Conservation (phyloP, 768 basidiomycete species). For the Candolleomyces aberdarensis region DNA sequence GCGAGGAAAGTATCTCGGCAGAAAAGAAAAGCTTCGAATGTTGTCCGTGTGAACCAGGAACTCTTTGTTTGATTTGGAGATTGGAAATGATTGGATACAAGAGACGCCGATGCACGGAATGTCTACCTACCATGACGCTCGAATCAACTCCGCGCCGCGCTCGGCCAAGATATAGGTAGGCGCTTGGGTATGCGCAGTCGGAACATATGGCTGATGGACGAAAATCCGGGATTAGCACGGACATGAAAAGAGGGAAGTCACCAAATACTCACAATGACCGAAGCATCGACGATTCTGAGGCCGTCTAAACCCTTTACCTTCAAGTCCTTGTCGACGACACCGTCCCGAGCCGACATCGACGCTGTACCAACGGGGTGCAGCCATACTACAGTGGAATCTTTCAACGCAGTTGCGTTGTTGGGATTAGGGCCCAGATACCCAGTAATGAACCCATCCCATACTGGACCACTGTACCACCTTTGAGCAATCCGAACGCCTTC, state of each 20-base stretch:
- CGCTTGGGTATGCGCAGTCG: neutral
- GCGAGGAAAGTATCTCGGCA: neutral
- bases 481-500: slow-evolving; percentile 10
- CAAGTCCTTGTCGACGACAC: slow-evolving; percentile 35
- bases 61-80: neutral
- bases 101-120: neutral
- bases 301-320: slow-evolving; percentile 29
- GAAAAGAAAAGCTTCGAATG: neutral
- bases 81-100: neutral
- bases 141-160: neutral
- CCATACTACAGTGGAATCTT: slow-evolving; percentile 15
- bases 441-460: slow-evolving; percentile 7
- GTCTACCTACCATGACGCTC: neutral
- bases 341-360: slow-evolving; percentile 25
- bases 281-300: slow-evolving; percentile 37
- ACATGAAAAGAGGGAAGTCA: neutral
- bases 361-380: slow-evolving; percentile 31
- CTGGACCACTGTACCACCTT: slow-evolving; percentile 1
- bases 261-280: slow-evolving; percentile 24
- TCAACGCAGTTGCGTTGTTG: slow-evolving; percentile 13
- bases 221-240: neutral
- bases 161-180: neutral
- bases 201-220: neutral
- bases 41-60: no score
- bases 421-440: neutral